Evolutionary conservation across 31 red algal species (phyloP), one percentile per base, ranked within the genome.

Genomic region (Porphyra umbilicalis): DNA sequence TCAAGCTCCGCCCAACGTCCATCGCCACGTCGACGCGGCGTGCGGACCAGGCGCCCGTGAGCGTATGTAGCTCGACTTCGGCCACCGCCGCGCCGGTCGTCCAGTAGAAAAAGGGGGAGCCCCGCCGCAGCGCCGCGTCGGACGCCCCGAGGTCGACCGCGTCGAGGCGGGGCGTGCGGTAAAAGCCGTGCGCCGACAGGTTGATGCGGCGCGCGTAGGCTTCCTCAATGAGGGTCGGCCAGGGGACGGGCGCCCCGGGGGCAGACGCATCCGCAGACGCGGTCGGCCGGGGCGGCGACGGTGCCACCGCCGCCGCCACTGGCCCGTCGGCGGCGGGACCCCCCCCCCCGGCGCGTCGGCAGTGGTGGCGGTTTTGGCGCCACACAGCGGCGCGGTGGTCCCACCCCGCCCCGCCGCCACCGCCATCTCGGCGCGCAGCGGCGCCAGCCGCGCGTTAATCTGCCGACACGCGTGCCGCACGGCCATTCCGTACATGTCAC

Each of bases 401-500:
- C 57, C 57, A 18, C 25, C 20, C 44, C 6, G 15, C 57, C 57
- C 57, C 25, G 13, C 57, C 57, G 4, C 57, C 25, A n/a, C n/a
- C 79, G 83, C 87, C 4, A 83, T 35, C 35, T 82, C 82, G n/a
- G 36, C 84, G 16, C 83, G 83, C 32, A 85, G 77, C 35, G 40
- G 38, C 35, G 83, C 35, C 33, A 97, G 40, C 25, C 88, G 68
- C 34, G 39, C 42, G 35, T 79, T 40, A n/a, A 97, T 42, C 74
- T 81, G 83, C 16, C 76, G 33, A 74, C 95, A 97, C 39, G 91
- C 91, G 42, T 91, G 77, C 35, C 35, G 80, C 9, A 91, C 88
- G 6, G 95, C 95, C 95, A 97, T 97, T 11, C 95, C 95, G 76
- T 97, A 97, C 81, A 97, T 36, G 38, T 97, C 95, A 42, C 84